These are phyloP conservation scores for Piper betle DNA, from an alignment of 164 flowering plant species.

Conservation along the genomic window DNA sequence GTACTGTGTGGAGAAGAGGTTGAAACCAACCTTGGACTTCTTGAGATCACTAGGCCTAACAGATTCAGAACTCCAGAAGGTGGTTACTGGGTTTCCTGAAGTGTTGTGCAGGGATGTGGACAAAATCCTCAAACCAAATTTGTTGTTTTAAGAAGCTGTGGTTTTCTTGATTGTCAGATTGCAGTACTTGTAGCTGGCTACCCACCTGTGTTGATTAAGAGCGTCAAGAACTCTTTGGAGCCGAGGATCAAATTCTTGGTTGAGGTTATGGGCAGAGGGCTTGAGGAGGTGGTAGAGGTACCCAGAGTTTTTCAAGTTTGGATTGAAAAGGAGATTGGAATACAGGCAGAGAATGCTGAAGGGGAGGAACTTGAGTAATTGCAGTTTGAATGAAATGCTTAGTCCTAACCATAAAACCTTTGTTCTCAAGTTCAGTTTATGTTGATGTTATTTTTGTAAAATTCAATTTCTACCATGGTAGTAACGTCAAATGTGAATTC, in stretches of 20 bases:
- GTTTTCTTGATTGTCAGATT: conserved; percentile 52
- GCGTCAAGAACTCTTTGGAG: conserved; percentile 66
- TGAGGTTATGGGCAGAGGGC: conserved; percentile 61
- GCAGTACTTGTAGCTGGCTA: conserved; percentile 56
- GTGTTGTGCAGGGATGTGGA: conserved; percentile 77
- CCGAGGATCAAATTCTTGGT: conserved; percentile 74
- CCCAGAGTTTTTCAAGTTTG: conserved; percentile 75
- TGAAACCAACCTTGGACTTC: conserved; percentile 73
- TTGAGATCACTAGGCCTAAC: conserved; percentile 57
- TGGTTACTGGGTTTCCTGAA: conserved; percentile 57
- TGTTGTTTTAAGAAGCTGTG: conserved; percentile 37
- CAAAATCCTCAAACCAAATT: conserved; percentile 60
- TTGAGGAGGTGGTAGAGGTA: conserved; percentile 60
- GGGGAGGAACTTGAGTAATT: conserved; percentile 28
- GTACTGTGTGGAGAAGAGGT: conserved; percentile 70
- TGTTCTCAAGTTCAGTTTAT: conserved; percentile 34
- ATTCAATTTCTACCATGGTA: neutral
- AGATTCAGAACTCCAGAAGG: conserved; percentile 40
- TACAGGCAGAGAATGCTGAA: conserved; percentile 56
- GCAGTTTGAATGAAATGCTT: conserved; percentile 84
- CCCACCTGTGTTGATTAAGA: conserved; percentile 85
- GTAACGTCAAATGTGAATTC: neutral
- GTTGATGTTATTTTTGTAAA: neutral
- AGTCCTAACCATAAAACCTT: conserved; percentile 73
- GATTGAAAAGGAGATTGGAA: conserved; percentile 77